These are phyloP conservation scores for Cystobasidium tubakii DNA, from an alignment of 768 basidiomycete genomes.

Conservation along the genomic window DNA sequence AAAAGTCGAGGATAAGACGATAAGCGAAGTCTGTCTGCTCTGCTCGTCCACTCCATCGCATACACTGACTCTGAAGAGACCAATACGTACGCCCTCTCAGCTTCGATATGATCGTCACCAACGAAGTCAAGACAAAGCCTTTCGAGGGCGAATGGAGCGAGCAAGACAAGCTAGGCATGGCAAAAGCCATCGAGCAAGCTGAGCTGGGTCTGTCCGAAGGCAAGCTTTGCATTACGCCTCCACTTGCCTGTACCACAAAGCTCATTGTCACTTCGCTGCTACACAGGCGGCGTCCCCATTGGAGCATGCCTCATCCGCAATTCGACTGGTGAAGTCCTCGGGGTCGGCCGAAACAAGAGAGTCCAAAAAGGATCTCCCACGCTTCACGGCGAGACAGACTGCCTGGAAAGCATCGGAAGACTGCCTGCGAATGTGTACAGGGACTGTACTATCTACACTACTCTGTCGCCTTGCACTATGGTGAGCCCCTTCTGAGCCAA, in stretches of 20 bases:
- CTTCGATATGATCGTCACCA: conserved; percentile 39
- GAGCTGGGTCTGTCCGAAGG: conserved; percentile 55
- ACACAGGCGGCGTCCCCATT: conserved; percentile 59
- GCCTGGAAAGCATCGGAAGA: conserved; percentile 57
- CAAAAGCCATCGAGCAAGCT: conserved; percentile 51
- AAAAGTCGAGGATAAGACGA: too few relatives aligned
- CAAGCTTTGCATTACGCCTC: too few relatives aligned
- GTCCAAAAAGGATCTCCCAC: conserved; percentile 54
- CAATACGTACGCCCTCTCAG: too few relatives aligned
- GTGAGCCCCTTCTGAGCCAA: too few relatives aligned
- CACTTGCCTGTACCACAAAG: too few relatives aligned
- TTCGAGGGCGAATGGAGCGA: conserved; percentile 38
- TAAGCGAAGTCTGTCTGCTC: too few relatives aligned
- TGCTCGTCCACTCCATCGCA: too few relatives aligned
- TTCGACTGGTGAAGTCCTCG: conserved; percentile 48
- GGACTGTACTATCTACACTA: conserved; percentile 37
- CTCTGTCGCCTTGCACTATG: conserved; percentile 60
- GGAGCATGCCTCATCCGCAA: conserved; percentile 55
- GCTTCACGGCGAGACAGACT: conserved; percentile 54
- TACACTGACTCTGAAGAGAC: too few relatives aligned
- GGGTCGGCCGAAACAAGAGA: conserved; percentile 54
- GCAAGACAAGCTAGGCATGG: conserved; percentile 40
- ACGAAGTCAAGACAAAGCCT: conserved; percentile 41
- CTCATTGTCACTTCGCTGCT: too few relatives aligned
- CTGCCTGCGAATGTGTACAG: conserved; percentile 40